Base-by-base conservation (phyloP, 148 eudicot genomes). In the Chenopodium album region DNA sequence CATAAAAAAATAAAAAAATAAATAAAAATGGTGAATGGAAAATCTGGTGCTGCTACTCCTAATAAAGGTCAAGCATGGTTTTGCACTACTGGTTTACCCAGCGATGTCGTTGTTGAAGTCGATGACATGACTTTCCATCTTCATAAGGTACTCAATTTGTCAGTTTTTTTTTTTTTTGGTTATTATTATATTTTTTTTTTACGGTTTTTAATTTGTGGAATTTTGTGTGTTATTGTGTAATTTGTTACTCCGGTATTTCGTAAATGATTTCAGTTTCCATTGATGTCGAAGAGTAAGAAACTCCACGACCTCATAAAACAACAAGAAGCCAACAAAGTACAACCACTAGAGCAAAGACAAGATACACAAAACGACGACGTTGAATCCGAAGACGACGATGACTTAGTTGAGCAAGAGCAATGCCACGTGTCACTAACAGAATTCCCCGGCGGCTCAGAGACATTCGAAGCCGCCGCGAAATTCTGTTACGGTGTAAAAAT, bases 21-120 rank as follows among this genome's bases (percentile, higher is more conserved):
- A 12, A 7, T 0, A 48, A 79, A 70, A 82, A 92, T 92, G 98
- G 91, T 91, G 5, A 66, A 87, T 64, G 92, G 88, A 7, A 92
- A 85, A 50, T 76, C 89, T 41, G 69, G 11, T 80, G 22, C 62
- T 17, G 88, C 82, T 71, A 72, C 68, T 11, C 91, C 82, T 28
- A 84, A 92, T 64, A 95, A 89, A 84, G 94, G 95, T 72, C 97
- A 95, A 89, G 97, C 98, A 78, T 95, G 98, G 98, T 94, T 94
- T 79, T 92, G 98, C 80, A 92, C 94, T 71, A 94, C 94, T 10
- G 94, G 97, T 12, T 83, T 94, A 48, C 97, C 98, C 0, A 92
- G 92, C 82, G 98, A 94, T 75, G 82, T 94, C 37, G 86, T 90
- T 20, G 84, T 95, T 37, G 95, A 93, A 82, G 97, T 93, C 47